phyloP scores from a whole-genome alignment of 2,329 filamentous ascomycete species.

The Aspergillus viridinutans region DNA sequence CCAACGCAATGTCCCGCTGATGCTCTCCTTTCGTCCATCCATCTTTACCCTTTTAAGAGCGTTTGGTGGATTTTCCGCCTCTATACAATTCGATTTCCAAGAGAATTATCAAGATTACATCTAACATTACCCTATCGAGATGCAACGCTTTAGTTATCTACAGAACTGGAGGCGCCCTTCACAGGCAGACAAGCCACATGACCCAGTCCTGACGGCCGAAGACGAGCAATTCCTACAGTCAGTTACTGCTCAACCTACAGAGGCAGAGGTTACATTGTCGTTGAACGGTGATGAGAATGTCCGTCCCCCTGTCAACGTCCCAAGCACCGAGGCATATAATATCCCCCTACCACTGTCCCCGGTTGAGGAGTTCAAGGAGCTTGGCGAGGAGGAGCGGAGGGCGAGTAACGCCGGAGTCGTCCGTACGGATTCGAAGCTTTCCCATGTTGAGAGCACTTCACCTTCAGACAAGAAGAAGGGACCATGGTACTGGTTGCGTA shows the following conservation, averaged over 20 bases:
- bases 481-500: conserved; percentile 39
- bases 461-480: conserved; percentile 28
- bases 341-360: conserved; percentile 50
- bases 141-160: conserved; percentile 44
- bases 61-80: not conserved
- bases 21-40: not conserved
- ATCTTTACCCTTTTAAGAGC: not conserved
- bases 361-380: conserved; percentile 34
- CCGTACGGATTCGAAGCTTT: conserved; percentile 13
- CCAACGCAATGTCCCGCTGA: not conserved
- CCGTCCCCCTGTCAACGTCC: conserved; percentile 18
- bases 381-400: conserved; percentile 31
- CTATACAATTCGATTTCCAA: not conserved
- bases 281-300: conserved; percentile 5
- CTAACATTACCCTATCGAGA: conserved; percentile 14
- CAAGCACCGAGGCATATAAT: conserved; percentile 45
- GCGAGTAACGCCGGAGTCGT: conserved; percentile 18
- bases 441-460: conserved; percentile 15
- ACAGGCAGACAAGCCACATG: conserved; percentile 27
- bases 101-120: not conserved
- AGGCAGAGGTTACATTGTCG: conserved; percentile 11
- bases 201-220: conserved; percentile 55
- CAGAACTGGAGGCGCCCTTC: conserved; percentile 36
- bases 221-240: conserved; percentile 55
- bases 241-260: conserved; percentile 44